phyloP scores from a whole-genome alignment of 176 grass and related monocot genomes.

The Tillandsia leiboldiana region DNA sequence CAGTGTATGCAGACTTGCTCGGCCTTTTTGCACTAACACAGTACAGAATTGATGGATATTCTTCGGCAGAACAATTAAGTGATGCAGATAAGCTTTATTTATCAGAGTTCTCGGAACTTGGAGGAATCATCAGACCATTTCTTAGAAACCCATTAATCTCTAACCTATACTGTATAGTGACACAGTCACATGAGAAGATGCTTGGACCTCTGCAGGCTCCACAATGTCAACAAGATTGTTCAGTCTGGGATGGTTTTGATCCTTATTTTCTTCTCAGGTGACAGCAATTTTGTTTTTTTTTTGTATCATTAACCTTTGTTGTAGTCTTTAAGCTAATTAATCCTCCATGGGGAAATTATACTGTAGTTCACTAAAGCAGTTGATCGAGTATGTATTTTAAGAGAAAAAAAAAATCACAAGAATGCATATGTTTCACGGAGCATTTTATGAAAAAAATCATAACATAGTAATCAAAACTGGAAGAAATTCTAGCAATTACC shows the following conservation, averaged over 20 bases:
- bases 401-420: too few relatives aligned
- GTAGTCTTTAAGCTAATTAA: too few relatives aligned
- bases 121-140: constrained; percentile 49
- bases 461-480: too few relatives aligned
- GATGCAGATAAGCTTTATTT: constrained; percentile 29
- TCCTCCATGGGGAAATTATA: too few relatives aligned
- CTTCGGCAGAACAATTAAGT: constrained; percentile 12
- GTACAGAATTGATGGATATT: not conserved
- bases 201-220: constrained; percentile 6
- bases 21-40: constrained; percentile 53
- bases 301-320: too few relatives aligned
- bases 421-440: too few relatives aligned
- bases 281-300: constrained; percentile 9
- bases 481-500: too few relatives aligned
- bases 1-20: constrained; percentile 64
- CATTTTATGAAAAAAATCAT: too few relatives aligned
- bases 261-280: constrained; percentile 89
- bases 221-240: constrained; percentile 11
- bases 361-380: too few relatives aligned
- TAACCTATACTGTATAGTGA: constrained; percentile 53
- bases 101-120: constrained; percentile 37
- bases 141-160: constrained; percentile 83
- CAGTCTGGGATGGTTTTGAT: constrained; percentile 46
- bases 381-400: too few relatives aligned
- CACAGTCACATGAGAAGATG: constrained; percentile 28